Base-by-base conservation (phyloP, 139 green algal genomes). In the Chlorella sp. region DNA sequence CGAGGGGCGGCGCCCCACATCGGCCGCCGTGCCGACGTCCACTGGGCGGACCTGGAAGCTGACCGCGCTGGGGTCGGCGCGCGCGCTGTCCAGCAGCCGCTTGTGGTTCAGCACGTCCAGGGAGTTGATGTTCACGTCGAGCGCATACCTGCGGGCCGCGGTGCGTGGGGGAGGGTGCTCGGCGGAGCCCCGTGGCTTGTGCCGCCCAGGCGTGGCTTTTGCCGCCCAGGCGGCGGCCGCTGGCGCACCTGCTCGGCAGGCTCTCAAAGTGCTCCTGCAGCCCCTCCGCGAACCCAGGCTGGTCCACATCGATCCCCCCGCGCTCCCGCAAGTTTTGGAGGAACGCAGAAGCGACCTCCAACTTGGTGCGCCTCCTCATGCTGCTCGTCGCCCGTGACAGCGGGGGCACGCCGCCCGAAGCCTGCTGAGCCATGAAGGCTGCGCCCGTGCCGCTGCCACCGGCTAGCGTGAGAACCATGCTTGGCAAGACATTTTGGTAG, bases 71-170 rank as follows among this genome's bases (percentile, higher is more conserved):
- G 90, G 91, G 82, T 96, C 91, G 21, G 79, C 63, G 19, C 89
- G 77, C 17, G 94, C 95, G 58, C 91, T 90, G 63, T 97, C 88
- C 33, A 99, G 83, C 77, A 99, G 87, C 29, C 90, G 79, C 80
- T 97, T 96, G 80, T 99, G 95, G 43, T 90, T 94, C 0, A 98
- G 70, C 45, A 99, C 91, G 62, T 98, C 95, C 17, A 96, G 55
- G n/a, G 87, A 89, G 46, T 90, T 84, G 29, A 92, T 91, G 79
- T 97, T 96, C 6, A 98, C 91, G 64, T 98, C 93, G n/a, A 96
- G 75, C 5, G 90, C 90, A 73, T 98, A 98, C 43, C 79, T 84
- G 58, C 38, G 40, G 45, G 7, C 31, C 9, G 2, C 7, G 6
- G n/a, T 35, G 48, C 31, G 27, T 17, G 8, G 31, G n/a, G 12